phyloP scores from a whole-genome alignment of 768 basidiomycete species.

The Boletus tomentosulus region DNA sequence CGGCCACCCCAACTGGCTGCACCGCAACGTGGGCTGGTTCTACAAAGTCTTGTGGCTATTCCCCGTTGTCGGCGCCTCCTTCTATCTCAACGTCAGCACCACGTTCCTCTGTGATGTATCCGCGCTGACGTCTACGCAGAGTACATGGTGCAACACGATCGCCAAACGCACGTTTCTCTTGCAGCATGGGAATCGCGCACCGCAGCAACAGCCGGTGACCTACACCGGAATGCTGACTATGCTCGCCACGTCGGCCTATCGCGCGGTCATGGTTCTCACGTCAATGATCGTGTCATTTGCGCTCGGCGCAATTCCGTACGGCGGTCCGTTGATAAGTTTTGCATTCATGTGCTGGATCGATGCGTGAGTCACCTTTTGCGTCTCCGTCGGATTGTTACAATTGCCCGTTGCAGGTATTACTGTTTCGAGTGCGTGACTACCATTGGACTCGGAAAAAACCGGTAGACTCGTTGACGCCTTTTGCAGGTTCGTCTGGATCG shows the following conservation, averaged over 20 bases:
- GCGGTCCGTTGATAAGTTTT: constrained; percentile 60
- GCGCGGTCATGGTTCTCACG: constrained; percentile 76
- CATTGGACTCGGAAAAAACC: background rate
- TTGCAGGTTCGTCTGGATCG: constrained; percentile 71
- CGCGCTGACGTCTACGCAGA: constrained; percentile 41
- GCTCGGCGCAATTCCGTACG: constrained; percentile 57
- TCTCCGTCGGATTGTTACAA: background rate
- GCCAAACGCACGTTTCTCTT: constrained; percentile 70
- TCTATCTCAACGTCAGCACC: constrained; percentile 75
- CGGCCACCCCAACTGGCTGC: constrained; percentile 60
- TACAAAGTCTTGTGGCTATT: constrained; percentile 77
- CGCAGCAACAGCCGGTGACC: constrained; percentile 48
- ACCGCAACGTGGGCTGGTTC: constrained; percentile 69
- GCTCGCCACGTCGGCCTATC: constrained; percentile 77
- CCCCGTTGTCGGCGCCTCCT: constrained; percentile 68
- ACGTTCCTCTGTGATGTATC: constrained; percentile 4
- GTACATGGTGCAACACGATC: constrained; percentile 71
- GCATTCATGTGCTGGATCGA: constrained; percentile 83
- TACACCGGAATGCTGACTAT: constrained; percentile 70
- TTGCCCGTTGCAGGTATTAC: constrained; percentile 59
- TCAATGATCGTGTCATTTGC: constrained; percentile 66
- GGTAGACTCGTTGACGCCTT: constrained; percentile 12
- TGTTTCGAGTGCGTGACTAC: constrained; percentile 69
- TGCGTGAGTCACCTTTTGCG: constrained; percentile 54
- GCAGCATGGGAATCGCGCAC: constrained; percentile 62